Conservation (phyloP, 345 rosid genomes). For the Ailanthus altissimus region DNA sequence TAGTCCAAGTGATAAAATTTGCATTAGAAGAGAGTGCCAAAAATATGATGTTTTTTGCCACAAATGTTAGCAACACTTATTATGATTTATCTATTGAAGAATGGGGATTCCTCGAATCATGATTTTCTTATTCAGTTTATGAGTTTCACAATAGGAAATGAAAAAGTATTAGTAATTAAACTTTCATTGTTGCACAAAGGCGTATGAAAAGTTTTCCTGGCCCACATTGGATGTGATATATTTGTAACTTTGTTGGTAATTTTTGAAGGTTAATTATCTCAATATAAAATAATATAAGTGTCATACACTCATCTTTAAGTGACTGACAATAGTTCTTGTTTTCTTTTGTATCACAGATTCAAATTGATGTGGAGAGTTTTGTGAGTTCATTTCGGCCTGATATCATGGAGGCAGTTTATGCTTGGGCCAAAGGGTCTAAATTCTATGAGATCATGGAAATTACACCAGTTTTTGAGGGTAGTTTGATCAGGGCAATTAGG, state of each 20-base stretch:
- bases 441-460: slow-evolving; percentile 95
- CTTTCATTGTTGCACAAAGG: background rate
- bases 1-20: background rate
- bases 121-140: background rate
- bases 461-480: slow-evolving; percentile 93
- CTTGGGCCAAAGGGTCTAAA: slow-evolving; percentile 99
- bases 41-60: no score
- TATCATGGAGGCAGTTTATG: slow-evolving; percentile 94
- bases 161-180: background rate
- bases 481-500: slow-evolving; percentile 96
- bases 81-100: background rate
- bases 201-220: background rate
- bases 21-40: background rate
- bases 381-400: slow-evolving; percentile 89
- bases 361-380: slow-evolving; percentile 79
- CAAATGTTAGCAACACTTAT: no score
- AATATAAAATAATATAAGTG: background rate
- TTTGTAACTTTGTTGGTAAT: background rate
- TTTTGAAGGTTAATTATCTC: background rate
- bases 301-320: background rate
- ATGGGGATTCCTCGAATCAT: background rate
- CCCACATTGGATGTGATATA: background rate
- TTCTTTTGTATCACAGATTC: slow-evolving; percentile 50
- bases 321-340: background rate
- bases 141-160: background rate